Conservation (phyloP, 2,329 filamentous ascomycete species). For the Cercospora sojina region DNA sequence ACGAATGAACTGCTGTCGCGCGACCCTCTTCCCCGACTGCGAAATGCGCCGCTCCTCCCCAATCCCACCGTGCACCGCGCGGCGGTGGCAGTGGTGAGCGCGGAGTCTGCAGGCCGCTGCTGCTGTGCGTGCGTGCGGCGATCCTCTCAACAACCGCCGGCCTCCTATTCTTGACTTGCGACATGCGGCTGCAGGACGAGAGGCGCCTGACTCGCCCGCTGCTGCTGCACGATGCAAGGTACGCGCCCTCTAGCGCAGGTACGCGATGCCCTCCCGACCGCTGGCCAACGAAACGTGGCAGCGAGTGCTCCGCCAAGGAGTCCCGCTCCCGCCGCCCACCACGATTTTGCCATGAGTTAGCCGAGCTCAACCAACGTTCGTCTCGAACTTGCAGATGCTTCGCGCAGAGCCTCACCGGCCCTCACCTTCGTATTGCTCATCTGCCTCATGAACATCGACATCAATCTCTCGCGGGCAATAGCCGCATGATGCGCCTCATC, state of each 20-base stretch:
- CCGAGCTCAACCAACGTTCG: background rate
- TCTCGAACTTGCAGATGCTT: background rate
- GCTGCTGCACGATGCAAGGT: background rate
- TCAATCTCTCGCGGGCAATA: background rate
- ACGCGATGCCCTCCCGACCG: background rate
- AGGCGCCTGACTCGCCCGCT: background rate
- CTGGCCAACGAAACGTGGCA: background rate
- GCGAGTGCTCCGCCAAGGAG: background rate
- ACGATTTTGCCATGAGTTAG: background rate
- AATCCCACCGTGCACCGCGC: background rate
- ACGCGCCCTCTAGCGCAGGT: slow-evolving; percentile 3
- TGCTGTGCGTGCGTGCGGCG: background rate
- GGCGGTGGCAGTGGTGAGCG: background rate
- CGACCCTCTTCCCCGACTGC: too few species aligned
- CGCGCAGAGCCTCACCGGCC: slow-evolving; percentile 3
- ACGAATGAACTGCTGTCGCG: background rate
- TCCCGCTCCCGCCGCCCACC: background rate
- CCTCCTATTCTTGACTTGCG: background rate
- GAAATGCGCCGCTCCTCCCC: background rate
- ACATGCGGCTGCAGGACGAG: background rate
- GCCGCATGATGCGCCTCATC: background rate
- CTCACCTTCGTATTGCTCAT: background rate
- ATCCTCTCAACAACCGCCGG: background rate
- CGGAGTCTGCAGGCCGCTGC: background rate
- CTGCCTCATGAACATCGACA: background rate